Percentiles rank a stretch among this genome's conserved stretches.
Evolutionary conservation across 345 rosid genomes (phyloP).

Genomic region (Citrus inodora): DNA sequence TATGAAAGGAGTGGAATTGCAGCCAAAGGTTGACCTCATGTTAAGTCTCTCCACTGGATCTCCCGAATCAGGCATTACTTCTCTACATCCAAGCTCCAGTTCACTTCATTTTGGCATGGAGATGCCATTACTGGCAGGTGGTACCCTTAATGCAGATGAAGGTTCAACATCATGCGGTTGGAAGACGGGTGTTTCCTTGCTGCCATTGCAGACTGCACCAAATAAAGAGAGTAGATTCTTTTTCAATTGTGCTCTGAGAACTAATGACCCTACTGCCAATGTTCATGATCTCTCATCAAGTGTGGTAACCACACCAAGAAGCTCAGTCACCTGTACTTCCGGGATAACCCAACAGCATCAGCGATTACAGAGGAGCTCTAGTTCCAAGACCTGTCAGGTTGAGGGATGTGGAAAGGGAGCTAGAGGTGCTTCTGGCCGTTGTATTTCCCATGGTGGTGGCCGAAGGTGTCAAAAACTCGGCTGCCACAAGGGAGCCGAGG

Average conservation of each 20-base stretch:
- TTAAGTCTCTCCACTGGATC: conserved; percentile 72
- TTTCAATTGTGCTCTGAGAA: conserved; percentile 36
- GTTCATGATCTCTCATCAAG: conserved; percentile 65
- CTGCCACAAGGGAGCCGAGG: conserved; percentile 98
- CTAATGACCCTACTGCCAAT: conserved; percentile 26
- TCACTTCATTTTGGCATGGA: conserved; percentile 39
- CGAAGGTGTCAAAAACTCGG: conserved; percentile 87
- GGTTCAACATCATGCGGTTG: conserved; percentile 42
- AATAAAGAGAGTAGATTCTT: conserved; percentile 43
- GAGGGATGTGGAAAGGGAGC: conserved; percentile 99
- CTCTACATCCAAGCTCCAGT: conserved; percentile 33
- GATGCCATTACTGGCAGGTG: conserved; percentile 28
- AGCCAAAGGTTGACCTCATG: conserved; percentile 66
- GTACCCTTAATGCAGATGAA: conserved; percentile 41
- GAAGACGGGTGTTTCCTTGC: conserved; percentile 38
- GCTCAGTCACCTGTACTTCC: conserved; percentile 82
- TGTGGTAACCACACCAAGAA: conserved; percentile 51
- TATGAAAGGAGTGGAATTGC: conserved; percentile 30
- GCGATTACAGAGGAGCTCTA: conserved; percentile 47
- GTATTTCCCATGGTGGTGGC: conserved; percentile 98
- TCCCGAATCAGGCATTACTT: conserved; percentile 67
- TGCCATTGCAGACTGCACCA: conserved; percentile 34
- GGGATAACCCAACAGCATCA: conserved; percentile 63
- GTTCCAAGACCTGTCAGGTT: conserved; percentile 74
- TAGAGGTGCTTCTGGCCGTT: conserved; percentile 96